A percentile compares a stretch with the other conserved stretches of the same genome.
Evolutionary conservation across 257 asterid genomes (phyloP).

Genomic region (Plectranthus barbatus): DNA sequence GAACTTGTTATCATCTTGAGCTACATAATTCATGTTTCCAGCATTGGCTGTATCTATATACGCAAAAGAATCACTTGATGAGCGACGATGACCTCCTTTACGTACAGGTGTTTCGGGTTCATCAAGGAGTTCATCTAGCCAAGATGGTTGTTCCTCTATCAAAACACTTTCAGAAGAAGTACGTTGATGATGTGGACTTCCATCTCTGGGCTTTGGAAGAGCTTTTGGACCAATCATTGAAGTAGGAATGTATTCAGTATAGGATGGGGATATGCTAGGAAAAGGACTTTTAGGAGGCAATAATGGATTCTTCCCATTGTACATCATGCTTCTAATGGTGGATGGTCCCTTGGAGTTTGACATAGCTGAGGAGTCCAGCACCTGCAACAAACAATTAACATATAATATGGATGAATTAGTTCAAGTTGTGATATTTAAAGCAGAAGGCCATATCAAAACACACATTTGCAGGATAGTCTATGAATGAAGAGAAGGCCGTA

Average conservation of each 20-base stretch:
- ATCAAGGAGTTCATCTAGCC: constrained; percentile 86
- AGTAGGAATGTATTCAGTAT: constrained; percentile 51
- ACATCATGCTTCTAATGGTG: constrained; percentile 55
- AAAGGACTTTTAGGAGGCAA: constrained; percentile 95
- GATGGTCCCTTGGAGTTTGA: constrained; percentile 76
- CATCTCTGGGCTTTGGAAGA: constrained; percentile 44
- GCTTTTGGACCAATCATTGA: constrained; percentile 43
- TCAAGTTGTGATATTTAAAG: neutral
- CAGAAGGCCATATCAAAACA: constrained; percentile 4
- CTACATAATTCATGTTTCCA: constrained; percentile 31
- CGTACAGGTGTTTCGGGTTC: constrained; percentile 93
- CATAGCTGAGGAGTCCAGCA: constrained; percentile 42
- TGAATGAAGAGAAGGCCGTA: neutral
- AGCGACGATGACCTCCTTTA: constrained; percentile 88
- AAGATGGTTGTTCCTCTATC: constrained; percentile 82
- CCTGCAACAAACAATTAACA: constrained; percentile 26
- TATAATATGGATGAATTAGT: constrained; percentile 5
- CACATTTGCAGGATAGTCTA: neutral
- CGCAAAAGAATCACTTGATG: constrained; percentile 91
- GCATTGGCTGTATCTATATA: constrained; percentile 40
- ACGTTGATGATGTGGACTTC: constrained; percentile 68
- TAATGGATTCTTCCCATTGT: constrained; percentile 55
- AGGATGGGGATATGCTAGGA: constrained; percentile 63
- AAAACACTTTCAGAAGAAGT: constrained; percentile 79
- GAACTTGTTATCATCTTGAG: constrained; percentile 50